Base-by-base conservation (phyloP, 1,139 yeast species). In the Candida sp. region DNA sequence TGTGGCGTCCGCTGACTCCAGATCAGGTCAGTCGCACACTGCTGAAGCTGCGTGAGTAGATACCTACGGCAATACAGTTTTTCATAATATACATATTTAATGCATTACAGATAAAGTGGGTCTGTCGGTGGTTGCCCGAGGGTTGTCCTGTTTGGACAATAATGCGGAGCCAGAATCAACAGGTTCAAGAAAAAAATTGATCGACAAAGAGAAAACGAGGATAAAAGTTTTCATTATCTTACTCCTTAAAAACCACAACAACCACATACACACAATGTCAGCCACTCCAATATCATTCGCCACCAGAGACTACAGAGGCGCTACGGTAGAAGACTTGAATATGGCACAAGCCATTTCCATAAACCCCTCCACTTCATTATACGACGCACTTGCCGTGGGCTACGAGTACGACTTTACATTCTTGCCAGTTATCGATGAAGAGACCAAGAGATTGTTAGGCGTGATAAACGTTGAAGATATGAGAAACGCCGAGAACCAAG, bases 301-400 rank as follows among this genome's bases (percentile, higher is more conserved):
- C 49, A 60, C 63, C 23, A 63, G 70, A 48, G 81, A 77, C 60
- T 77, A 77, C 56, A 68, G 81, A 40, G 82, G 82, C 0, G 81
- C 89, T n/a, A 82, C 86, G 1, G 77, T 84, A 8, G 88, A 84
- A 61, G 89, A 84, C 58, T 74, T 84, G 57, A 86, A 84, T 60
- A 77, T 83, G 51, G 80, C 79, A 46, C 88, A 88, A 1, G 88
- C 88, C 33, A 69, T 83, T 38, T 78, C 86, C 11, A 79, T 84
- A 44, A 74, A 77, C 51, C 87, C 88, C 0, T 63, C 73, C 9
- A 81, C 85, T 6, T 71, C 73, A n/a, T 65, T 84, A 35, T 67
- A 65, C 5, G 78, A 76, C 46, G 89, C 81, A 1, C 54, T 75
- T 17, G 80, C 73, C 55, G 69, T 77, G 44, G 79, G 86, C 7